phyloP scores from a whole-genome alignment of 805 yeast species.

The Myxozyma geophila region DNA sequence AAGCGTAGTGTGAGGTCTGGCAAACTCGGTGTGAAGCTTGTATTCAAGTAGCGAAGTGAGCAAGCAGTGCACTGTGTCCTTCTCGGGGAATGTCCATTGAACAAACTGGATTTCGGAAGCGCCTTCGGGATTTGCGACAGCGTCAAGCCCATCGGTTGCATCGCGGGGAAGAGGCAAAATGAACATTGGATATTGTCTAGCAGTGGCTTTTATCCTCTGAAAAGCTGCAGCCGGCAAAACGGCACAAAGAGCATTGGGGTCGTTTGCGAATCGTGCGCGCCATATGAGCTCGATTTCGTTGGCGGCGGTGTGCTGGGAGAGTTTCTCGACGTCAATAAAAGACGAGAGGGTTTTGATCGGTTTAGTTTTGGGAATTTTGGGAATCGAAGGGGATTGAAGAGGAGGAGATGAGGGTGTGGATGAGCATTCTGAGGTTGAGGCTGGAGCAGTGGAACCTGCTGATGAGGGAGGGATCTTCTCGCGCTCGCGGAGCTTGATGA shows the following conservation, averaged over 20 bases:
- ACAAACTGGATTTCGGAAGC: slow-evolving; percentile 80
- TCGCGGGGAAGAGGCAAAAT: slow-evolving; percentile 86
- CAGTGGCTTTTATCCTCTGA: slow-evolving; percentile 64
- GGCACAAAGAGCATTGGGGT: slow-evolving; percentile 68
- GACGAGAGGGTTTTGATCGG: slow-evolving; percentile 69
- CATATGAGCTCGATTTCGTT: slow-evolving; percentile 78
- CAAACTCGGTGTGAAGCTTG: slow-evolving; percentile 86
- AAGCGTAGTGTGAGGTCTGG: slow-evolving; percentile 92
- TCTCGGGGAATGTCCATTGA: slow-evolving; percentile 91
- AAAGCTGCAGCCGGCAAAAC: slow-evolving; percentile 62
- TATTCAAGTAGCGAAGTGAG: slow-evolving; percentile 90
- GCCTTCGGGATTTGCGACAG: slow-evolving; percentile 41
- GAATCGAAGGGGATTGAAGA: slow-evolving; percentile 27
- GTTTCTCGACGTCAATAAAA: slow-evolving; percentile 70
- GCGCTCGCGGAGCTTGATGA: slow-evolving; percentile 56
- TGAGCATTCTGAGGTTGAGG: slow-evolving; percentile 25
- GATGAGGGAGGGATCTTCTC: slow-evolving; percentile 46
- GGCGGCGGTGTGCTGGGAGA: slow-evolving; percentile 54
- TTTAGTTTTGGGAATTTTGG: slow-evolving; percentile 46
- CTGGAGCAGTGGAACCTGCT: slow-evolving; percentile 31
- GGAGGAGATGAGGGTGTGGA: not conserved
- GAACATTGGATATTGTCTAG: slow-evolving; percentile 77
- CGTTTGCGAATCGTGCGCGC: slow-evolving; percentile 79
- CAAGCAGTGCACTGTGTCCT: slow-evolving; percentile 82
- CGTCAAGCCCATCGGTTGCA: slow-evolving; percentile 17